A percentile compares a stretch with the other conserved stretches of the same genome.
phyloP scores from a whole-genome alignment of 2,329 filamentous ascomycete genomes.

The Acephala macrosclerotiorum region DNA sequence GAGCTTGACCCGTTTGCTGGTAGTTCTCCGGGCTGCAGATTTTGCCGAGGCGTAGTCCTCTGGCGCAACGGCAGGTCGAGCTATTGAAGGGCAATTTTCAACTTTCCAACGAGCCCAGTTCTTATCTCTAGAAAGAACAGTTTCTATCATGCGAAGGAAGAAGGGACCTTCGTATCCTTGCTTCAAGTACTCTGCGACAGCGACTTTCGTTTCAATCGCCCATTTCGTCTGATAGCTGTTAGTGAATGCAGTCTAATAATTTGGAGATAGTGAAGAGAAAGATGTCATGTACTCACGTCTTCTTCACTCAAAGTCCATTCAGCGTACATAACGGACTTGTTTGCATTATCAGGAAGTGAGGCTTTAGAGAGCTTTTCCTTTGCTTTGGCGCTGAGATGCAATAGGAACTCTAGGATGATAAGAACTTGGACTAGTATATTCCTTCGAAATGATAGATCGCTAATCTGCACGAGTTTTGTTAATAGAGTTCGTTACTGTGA shows the following conservation, averaged over 20 bases:
- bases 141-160: conserved; percentile 96
- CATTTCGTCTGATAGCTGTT: conserved; percentile 71
- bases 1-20: conserved; percentile 73
- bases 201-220: conserved; percentile 78
- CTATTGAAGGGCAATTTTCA: conserved; percentile 88
- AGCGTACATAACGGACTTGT: conserved; percentile 87
- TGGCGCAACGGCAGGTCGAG: conserved; percentile 74
- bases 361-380: conserved; percentile 79
- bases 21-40: conserved; percentile 67
- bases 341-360: conserved; percentile 59
- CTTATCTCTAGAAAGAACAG: conserved; percentile 92
- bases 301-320: conserved; percentile 81
- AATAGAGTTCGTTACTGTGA: conserved; percentile 30
- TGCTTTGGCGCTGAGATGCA: conserved; percentile 84
- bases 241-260: neutral
- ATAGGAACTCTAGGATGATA: conserved; percentile 92
- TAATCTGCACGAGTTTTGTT: conserved; percentile 67
- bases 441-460: conserved; percentile 91
- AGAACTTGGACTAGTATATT: conserved; percentile 95
- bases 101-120: conserved; percentile 99
- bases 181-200: conserved; percentile 84
- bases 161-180: conserved; percentile 85
- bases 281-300: conserved; percentile 65
- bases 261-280: neutral
- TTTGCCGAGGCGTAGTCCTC: conserved; percentile 75